phyloP scores from a whole-genome alignment of 2,329 filamentous ascomycete genomes.

The Penicillium sp. region DNA sequence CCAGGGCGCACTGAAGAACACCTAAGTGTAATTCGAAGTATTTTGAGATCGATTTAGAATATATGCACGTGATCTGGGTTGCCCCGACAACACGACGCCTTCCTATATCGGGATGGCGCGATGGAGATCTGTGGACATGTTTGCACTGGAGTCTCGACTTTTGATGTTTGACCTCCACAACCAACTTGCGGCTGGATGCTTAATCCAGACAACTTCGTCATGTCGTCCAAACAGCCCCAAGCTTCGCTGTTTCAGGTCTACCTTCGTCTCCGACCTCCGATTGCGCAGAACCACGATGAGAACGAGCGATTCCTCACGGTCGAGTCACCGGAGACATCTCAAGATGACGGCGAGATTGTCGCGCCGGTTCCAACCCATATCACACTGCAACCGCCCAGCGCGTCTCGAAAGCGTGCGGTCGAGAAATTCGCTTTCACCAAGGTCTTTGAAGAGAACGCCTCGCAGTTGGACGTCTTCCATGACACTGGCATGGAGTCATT shows the following conservation, averaged over 20 bases:
- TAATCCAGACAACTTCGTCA: slow-evolving; percentile 4
- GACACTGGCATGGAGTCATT: slow-evolving; percentile 72
- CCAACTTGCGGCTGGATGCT: slow-evolving; percentile 2
- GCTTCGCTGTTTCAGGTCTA: slow-evolving; percentile 85
- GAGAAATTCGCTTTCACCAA: slow-evolving; percentile 93
- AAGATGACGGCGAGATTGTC: slow-evolving; percentile 32
- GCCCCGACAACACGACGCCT: slow-evolving; percentile 8
- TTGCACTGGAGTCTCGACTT: slow-evolving; percentile 7
- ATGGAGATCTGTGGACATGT: slow-evolving; percentile 16
- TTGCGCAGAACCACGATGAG: slow-evolving; percentile 39
- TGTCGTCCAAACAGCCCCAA: slow-evolving; percentile 44
- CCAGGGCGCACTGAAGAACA: neutral
- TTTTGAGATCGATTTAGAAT: neutral
- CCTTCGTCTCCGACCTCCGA: slow-evolving; percentile 74
- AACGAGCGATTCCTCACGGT: slow-evolving; percentile 73
- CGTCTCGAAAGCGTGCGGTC: slow-evolving; percentile 78
- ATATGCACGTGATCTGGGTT: slow-evolving; percentile 5
- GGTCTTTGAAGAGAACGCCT: slow-evolving; percentile 84
- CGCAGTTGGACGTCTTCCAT: slow-evolving; percentile 83
- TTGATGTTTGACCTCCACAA: slow-evolving; percentile 9
- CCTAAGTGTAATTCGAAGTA: neutral
- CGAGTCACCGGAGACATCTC: slow-evolving; percentile 52
- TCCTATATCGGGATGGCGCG: slow-evolving; percentile 3
- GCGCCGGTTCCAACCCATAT: slow-evolving; percentile 61
- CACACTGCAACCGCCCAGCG: slow-evolving; percentile 75